Conservation (phyloP, 2,329 filamentous ascomycete genomes). For the Aspergillus quadricinctus region DNA sequence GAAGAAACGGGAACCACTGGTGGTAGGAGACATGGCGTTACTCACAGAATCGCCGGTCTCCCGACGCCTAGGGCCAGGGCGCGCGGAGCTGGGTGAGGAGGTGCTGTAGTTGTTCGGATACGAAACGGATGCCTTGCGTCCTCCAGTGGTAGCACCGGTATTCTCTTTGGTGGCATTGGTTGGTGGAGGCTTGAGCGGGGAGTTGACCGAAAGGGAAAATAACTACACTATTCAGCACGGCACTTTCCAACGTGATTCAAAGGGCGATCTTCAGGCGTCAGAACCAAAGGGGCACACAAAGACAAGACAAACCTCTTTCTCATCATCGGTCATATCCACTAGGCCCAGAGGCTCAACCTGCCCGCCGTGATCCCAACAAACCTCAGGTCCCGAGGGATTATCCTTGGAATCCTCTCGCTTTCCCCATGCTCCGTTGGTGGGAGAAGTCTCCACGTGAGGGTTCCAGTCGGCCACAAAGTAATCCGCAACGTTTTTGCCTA, state of each 20-base stretch:
- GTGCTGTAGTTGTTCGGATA: conserved; percentile 60
- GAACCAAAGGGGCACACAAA: background rate
- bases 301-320: conserved; percentile 53
- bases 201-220: conserved; percentile 86
- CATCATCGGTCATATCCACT: conserved; percentile 65
- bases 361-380: conserved; percentile 81
- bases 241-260: conserved; percentile 7
- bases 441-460: conserved; percentile 65
- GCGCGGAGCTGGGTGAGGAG: conserved; percentile 67
- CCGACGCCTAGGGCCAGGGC: conserved; percentile 73
- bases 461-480: conserved; percentile 77
- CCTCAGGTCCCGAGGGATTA: conserved; percentile 73
- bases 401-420: conserved; percentile 71
- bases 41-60: conserved; percentile 72
- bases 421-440: conserved; percentile 64
- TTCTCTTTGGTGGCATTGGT: conserved; percentile 61
- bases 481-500: conserved; percentile 58
- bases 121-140: conserved; percentile 78
- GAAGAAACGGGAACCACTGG: conserved; percentile 42
- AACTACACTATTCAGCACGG: conserved; percentile 50
- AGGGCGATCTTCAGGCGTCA: background rate
- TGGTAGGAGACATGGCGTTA: conserved; percentile 47
- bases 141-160: conserved; percentile 39
- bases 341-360: conserved; percentile 67
- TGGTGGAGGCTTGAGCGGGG: conserved; percentile 78